Evolutionary conservation across 2,329 filamentous ascomycete genomes (phyloP).

Genomic region (Hypoxylon sp.): DNA sequence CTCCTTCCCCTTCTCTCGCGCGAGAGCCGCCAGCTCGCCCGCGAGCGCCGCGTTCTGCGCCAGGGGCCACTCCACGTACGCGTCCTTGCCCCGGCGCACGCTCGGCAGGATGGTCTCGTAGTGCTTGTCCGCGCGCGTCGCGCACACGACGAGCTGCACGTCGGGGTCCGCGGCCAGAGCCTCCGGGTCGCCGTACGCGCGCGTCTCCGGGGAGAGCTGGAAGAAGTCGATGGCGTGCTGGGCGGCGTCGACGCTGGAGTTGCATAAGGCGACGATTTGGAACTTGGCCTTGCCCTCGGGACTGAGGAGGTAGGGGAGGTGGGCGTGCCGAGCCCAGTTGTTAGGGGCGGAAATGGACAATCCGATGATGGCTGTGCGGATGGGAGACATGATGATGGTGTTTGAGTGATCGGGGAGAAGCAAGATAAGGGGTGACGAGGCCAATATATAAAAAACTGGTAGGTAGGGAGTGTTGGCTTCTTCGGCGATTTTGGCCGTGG

Average conservation of each 20-base stretch:
- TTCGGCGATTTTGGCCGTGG: background rate
- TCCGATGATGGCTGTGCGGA: constrained; percentile 66
- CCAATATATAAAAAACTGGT: background rate
- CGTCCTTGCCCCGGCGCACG: constrained; percentile 61
- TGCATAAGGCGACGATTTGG: constrained; percentile 63
- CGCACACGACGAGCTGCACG: constrained; percentile 65
- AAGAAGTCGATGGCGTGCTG: constrained; percentile 57
- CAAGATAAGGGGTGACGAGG: background rate
- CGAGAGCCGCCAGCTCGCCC: constrained; percentile 53
- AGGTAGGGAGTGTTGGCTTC: background rate
- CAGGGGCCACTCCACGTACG: constrained; percentile 69
- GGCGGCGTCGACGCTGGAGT: constrained; percentile 59
- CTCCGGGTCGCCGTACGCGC: constrained; percentile 62
- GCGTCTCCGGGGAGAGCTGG: constrained; percentile 54
- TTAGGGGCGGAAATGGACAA: constrained; percentile 62
- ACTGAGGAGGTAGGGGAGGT: constrained; percentile 69
- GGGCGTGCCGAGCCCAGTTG: constrained; percentile 66
- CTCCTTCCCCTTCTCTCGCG: constrained; percentile 51
- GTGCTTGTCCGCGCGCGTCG: constrained; percentile 65
- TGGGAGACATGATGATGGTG: constrained; percentile 56
- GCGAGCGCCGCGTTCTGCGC: constrained; percentile 57
- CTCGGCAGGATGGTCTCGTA: constrained; percentile 58
- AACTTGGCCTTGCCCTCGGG: constrained; percentile 56
- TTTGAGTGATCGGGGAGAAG: background rate
- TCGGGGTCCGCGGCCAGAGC: constrained; percentile 60